Percentiles rank a stretch among this genome's conserved stretches.
These are phyloP conservation scores for Athelia psychrophila DNA, from an alignment of 1,284 basidiomycete species.

Conservation along the genomic window DNA sequence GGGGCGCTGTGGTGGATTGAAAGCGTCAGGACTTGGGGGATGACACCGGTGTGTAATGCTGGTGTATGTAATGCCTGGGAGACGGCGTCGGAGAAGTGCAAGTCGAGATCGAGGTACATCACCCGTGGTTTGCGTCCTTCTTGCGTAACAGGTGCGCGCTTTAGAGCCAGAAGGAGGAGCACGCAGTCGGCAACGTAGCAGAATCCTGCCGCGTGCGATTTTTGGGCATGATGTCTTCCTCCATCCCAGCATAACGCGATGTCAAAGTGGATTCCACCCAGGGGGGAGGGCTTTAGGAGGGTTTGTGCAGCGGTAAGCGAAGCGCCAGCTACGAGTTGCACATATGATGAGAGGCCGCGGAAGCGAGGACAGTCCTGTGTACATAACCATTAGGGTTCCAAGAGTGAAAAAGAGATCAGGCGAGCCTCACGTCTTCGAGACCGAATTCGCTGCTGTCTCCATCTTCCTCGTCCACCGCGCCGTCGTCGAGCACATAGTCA, in stretches of 20 bases:
- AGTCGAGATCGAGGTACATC: constrained; percentile 90
- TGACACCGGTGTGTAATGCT: constrained; percentile 16
- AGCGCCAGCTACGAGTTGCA: constrained; percentile 72
- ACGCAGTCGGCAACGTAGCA: constrained; percentile 94
- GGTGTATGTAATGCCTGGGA: constrained; percentile 68
- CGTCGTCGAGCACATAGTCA: constrained; percentile 44
- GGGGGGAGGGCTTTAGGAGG: constrained; percentile 40
- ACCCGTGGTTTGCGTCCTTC: constrained; percentile 55
- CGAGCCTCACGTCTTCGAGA: constrained; percentile 56
- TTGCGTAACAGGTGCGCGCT: constrained; percentile 25
- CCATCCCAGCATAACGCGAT: constrained; percentile 85
- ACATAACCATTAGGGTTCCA: constrained; percentile 11
- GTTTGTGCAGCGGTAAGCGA: constrained; percentile 69
- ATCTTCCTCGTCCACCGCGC: constrained; percentile 16
- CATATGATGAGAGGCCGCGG: constrained; percentile 64
- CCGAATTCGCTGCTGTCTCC: constrained; percentile 46
- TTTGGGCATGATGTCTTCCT: constrained; percentile 80
- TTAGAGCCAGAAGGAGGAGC: constrained; percentile 69
- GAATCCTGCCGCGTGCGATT: constrained; percentile 79
- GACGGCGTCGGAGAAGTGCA: constrained; percentile 91
- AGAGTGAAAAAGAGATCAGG: neutral
- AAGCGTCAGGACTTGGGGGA: constrained; percentile 45
- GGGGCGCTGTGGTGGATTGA: constrained; percentile 82
- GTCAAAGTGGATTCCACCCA: constrained; percentile 23
- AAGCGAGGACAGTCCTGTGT: constrained; percentile 87